A percentile compares a stretch with the other conserved stretches of the same genome.
Conservation (phyloP, 352 stramenopile species). For the Globisporangium polare region DNA sequence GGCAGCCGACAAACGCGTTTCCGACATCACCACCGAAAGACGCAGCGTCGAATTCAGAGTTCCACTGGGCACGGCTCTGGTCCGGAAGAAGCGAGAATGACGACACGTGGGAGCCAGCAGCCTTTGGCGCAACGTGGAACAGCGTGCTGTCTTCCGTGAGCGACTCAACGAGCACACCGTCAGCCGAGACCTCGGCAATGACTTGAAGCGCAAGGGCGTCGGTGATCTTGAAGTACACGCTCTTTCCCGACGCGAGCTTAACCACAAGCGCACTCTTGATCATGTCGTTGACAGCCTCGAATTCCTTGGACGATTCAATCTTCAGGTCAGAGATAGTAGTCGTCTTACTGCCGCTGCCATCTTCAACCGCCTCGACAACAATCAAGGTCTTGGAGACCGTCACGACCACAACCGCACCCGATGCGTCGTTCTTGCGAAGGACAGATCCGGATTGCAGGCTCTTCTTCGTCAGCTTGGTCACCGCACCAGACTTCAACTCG, state of each 20-base stretch:
- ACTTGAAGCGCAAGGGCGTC: slow-evolving; percentile 34
- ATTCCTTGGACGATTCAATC: slow-evolving; percentile 20
- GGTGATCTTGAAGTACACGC: slow-evolving; percentile 51
- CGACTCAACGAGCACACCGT: slow-evolving; percentile 49
- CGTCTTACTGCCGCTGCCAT: slow-evolving; percentile 6
- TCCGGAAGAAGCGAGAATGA: slow-evolving; percentile 36
- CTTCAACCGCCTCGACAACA: slow-evolving; percentile 15
- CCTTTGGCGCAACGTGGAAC: slow-evolving; percentile 40
- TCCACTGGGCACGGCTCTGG: slow-evolving; percentile 31
- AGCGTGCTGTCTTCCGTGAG: slow-evolving; percentile 48
- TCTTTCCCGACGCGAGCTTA: slow-evolving; percentile 50
- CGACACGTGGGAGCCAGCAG: slow-evolving; percentile 24
- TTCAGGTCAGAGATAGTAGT: slow-evolving; percentile 8
- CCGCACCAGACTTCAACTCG: slow-evolving; percentile 29
- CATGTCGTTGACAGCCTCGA: slow-evolving; percentile 35
- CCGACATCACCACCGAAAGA: slow-evolving; percentile 48
- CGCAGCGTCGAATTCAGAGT: slow-evolving; percentile 42
- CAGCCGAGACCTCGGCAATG: slow-evolving; percentile 30
- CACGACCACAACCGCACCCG: slow-evolving; percentile 19
- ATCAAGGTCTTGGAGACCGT: slow-evolving; percentile 10
- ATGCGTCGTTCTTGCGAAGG: slow-evolving; percentile 15
- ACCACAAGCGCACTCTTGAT: slow-evolving; percentile 49
- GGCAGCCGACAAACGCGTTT: slow-evolving; percentile 51
- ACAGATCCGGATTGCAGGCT: slow-evolving; percentile 5
- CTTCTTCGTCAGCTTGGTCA: slow-evolving; percentile 14